These are phyloP conservation scores for Neurospora intermedia DNA, from an alignment of 495 filamentous ascomycete genomes.

Conservation along the genomic window DNA sequence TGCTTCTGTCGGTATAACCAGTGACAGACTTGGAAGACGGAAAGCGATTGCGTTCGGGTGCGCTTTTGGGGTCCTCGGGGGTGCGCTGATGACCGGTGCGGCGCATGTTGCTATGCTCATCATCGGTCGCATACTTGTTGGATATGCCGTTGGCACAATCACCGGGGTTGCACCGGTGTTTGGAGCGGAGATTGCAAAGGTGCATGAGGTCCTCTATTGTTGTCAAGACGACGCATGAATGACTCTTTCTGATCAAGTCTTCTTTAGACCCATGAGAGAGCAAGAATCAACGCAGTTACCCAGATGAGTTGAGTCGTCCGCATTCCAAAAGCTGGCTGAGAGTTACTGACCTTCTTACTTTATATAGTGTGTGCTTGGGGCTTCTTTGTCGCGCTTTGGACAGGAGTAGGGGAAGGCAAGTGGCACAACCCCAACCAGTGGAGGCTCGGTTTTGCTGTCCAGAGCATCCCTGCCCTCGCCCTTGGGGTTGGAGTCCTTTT, in stretches of 20 bases:
- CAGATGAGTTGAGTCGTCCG: conserved; percentile 13
- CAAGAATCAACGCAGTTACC: conserved; percentile 37
- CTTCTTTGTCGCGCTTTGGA: conserved; percentile 35
- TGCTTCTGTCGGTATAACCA: conserved; percentile 34
- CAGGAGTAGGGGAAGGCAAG: conserved; percentile 28
- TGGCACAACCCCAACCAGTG: conserved; percentile 33
- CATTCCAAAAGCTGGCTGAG: background rate
- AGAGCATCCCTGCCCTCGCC: conserved; percentile 39
- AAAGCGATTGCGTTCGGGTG: conserved; percentile 40
- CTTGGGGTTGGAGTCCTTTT: conserved; percentile 39
- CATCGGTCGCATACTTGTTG: conserved; percentile 41
- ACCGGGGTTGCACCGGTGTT: conserved; percentile 41
- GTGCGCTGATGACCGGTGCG: conserved; percentile 40
- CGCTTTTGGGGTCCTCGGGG: conserved; percentile 34
- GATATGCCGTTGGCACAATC: conserved; percentile 40
- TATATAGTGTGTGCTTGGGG: conserved; percentile 44
- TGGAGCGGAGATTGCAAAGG: conserved; percentile 27
- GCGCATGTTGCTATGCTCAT: conserved; percentile 43
- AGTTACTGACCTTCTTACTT: background rate
- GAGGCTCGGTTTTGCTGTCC: conserved; percentile 47
- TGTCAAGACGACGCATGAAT: conserved; percentile 17
- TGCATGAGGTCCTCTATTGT: conserved; percentile 17
- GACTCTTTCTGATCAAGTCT: conserved; percentile 14
- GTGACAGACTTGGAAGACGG: conserved; percentile 35
- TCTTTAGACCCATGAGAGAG: conserved; percentile 38